A percentile compares a stretch with the other conserved stretches of the same genome.
Evolutionary conservation across 768 basidiomycete genomes (phyloP).

Genomic region (Obba rivulosa): DNA sequence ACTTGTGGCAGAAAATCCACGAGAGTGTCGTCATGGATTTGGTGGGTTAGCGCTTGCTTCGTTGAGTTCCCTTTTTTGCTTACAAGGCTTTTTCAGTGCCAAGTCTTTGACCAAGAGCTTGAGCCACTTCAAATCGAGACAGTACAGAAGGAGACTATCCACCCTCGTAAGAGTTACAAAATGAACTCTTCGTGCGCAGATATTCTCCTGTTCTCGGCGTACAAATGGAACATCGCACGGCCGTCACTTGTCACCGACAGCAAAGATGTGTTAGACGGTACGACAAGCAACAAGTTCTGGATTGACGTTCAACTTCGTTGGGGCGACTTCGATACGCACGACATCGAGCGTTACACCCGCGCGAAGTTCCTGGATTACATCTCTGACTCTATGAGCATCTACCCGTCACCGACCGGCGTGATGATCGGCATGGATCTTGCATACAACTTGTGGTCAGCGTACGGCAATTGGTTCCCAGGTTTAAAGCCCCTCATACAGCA

Average conservation of each 20-base stretch:
- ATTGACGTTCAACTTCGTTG: slow-evolving; percentile 92
- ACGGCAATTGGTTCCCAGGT: slow-evolving; percentile 99
- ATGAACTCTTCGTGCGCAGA: slow-evolving; percentile 99
- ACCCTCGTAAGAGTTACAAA: slow-evolving; percentile 99
- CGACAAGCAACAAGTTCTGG: slow-evolving; percentile 98
- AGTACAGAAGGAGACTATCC: slow-evolving; percentile 99
- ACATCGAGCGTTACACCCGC: slow-evolving; percentile 97
- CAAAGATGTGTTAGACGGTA: slow-evolving; percentile 96
- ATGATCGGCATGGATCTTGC: slow-evolving; percentile 99
- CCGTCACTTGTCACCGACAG: slow-evolving; percentile 95
- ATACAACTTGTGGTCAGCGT: slow-evolving; percentile 97
- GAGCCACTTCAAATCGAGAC: slow-evolving; percentile 99
- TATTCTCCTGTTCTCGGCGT: slow-evolving; percentile 93
- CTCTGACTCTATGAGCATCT: slow-evolving; percentile 97
- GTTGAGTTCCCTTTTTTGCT: not conserved
- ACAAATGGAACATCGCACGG: slow-evolving; percentile 97
- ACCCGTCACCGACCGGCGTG: slow-evolving; percentile 97
- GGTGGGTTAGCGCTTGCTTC: slow-evolving; percentile 30
- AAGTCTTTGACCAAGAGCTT: slow-evolving; percentile 98
- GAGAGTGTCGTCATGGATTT: slow-evolving; percentile 92
- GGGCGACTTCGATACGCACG: slow-evolving; percentile 99
- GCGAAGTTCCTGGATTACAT: slow-evolving; percentile 99
- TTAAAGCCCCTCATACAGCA: slow-evolving; percentile 97
- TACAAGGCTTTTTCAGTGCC: slow-evolving; percentile 64
- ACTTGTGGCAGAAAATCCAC: slow-evolving; percentile 99